phyloP scores from a whole-genome alignment of 352 stramenopile species.

The Phytopythium boreale region DNA sequence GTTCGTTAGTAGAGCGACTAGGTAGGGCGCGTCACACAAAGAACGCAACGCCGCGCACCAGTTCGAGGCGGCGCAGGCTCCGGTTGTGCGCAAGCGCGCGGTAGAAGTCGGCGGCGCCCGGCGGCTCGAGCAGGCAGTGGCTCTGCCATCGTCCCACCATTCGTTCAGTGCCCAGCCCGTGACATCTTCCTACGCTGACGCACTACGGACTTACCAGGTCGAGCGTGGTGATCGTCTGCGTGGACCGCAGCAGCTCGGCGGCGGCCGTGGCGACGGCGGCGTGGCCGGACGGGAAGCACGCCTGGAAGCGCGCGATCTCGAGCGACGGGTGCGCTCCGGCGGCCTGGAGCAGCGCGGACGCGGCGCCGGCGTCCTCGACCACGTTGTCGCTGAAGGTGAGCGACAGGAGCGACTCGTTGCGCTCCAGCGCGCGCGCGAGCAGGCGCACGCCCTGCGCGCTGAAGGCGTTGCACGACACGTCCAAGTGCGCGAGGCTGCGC shows the following conservation, averaged over 20 bases:
- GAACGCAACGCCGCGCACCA: constrained; percentile 30
- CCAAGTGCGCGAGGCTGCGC: constrained; percentile 46
- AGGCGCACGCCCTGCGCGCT: constrained; percentile 24
- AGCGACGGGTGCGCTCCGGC: constrained; percentile 32
- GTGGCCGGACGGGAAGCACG: constrained; percentile 40
- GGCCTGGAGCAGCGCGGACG: constrained; percentile 30
- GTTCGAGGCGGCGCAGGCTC: constrained; percentile 47
- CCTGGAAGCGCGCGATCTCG: constrained; percentile 51
- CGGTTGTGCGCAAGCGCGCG: constrained; percentile 42
- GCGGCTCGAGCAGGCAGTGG: constrained; percentile 55
- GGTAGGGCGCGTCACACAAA: neutral
- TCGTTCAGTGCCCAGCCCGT: neutral
- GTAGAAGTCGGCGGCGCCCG: constrained; percentile 60
- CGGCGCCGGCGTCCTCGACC: constrained; percentile 30
- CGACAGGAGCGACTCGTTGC: constrained; percentile 40
- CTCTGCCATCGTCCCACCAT: constrained; percentile 33
- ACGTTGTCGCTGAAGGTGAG: constrained; percentile 66
- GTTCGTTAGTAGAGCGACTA: neutral
- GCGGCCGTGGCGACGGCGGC: constrained; percentile 25
- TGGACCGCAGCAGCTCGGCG: constrained; percentile 24
- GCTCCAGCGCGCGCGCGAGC: constrained; percentile 44
- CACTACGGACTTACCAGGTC: constrained; percentile 40
- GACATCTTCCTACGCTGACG: neutral
- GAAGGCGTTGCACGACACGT: constrained; percentile 53
- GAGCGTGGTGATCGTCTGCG: constrained; percentile 33